Evolutionary conservation across 1,139 yeast species (phyloP), one percentile per base, ranked within the genome.

Genomic region (Komagataea norvegica): DNA sequence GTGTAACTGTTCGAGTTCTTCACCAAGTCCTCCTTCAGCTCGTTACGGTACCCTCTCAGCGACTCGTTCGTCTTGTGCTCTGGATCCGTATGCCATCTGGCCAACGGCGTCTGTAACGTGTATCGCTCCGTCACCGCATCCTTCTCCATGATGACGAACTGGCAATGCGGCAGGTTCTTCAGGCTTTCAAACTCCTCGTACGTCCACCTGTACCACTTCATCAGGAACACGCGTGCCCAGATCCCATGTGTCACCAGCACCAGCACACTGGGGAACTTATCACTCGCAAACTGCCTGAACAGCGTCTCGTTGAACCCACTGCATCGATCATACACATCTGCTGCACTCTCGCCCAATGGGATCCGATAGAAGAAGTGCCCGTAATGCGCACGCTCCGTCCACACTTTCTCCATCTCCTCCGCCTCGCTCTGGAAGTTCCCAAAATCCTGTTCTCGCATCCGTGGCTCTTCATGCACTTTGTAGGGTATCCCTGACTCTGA

Each of bases 281-380:
- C 79, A 36, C 68, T 67, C 42, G 74, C 76, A 55, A 88, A 88
- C 55, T 84, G 93, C 29, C 96, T 68, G 57, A 80, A 86, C 31
- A 88, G 61, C 1, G 94, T 77, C 58, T 87, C 96, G 56, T 87
- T 87, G 59, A 88, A 88, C 25, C 93, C 84, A 3, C 95, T 84
- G 44, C 89, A 82, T 34, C 96, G 65, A 58, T 88, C 96, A 60
- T 79, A 88, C 4, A 88, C 96, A 59, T 88, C 96, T 0, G 96
- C 96, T 0, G 96, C 96, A 52, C 91, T 81, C 58, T 88, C 96
- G 5, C 96, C 96, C 54, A 84, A 79, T 9, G 96, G 96, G 24
- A 88, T 88, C 39, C 96, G 63, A 57, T 83, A 88, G 60, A 88
- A 88, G 51, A 88, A 88, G 60, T 87, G 95, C 0, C 96, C 96